A percentile compares a stretch with the other conserved stretches of the same genome.
Evolutionary conservation across 176 grass and related monocot species (phyloP).

Genomic region (Saccharum officinarum): DNA sequence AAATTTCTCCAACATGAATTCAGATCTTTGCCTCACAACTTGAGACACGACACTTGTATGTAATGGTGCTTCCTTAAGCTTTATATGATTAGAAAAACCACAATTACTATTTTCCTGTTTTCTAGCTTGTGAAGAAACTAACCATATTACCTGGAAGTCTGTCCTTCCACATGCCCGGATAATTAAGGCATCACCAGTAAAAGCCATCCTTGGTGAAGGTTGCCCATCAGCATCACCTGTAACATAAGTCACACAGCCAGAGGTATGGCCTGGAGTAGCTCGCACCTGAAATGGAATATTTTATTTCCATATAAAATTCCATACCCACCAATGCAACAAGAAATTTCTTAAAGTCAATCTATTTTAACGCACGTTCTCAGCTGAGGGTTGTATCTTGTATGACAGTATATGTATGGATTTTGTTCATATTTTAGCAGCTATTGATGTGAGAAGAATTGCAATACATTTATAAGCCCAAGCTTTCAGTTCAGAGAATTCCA

Average conservation of each 20-base stretch:
- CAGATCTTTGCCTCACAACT: conserved; percentile 2
- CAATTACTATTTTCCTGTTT: neutral
- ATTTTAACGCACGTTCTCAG: neutral
- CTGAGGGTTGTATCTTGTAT: neutral
- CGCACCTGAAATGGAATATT: conserved; percentile 60
- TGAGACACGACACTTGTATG: neutral
- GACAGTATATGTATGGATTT: neutral
- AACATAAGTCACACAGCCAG: conserved; percentile 90
- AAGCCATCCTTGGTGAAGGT: conserved; percentile 87
- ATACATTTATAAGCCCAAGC: neutral
- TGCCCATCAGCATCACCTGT: conserved; percentile 75
- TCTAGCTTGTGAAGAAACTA: conserved; percentile 1
- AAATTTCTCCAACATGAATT: conserved; percentile 6
- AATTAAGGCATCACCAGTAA: conserved; percentile 89
- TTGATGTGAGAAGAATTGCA: neutral
- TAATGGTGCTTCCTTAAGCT: neutral
- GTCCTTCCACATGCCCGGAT: conserved; percentile 95
- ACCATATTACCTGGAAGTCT: conserved; percentile 84
- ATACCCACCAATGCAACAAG: neutral
- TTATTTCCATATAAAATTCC: conserved; percentile 19
- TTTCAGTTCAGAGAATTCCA: neutral
- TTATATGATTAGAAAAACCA: neutral
- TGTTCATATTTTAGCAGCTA: neutral
- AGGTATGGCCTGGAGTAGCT: conserved; percentile 92
- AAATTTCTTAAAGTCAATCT: neutral